Base-by-base conservation (phyloP, 208 protist species). In the Wallacemonas sp. region DNA sequence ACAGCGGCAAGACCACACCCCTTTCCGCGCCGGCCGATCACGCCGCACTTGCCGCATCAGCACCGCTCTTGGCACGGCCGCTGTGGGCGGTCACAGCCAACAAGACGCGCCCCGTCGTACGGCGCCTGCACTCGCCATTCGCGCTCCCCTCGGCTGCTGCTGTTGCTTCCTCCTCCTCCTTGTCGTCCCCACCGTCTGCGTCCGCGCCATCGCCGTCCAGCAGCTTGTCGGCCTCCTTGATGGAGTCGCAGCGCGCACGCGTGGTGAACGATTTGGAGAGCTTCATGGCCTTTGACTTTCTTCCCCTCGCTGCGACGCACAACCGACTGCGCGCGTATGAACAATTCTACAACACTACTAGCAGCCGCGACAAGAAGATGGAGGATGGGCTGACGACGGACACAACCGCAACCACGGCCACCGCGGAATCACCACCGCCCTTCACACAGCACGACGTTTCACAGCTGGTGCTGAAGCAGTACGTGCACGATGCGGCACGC, bases 401-500 rank as follows among this genome's bases (percentile, higher is more conserved):
- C 16, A 47, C 41, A 6, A 47, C 41, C 41, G 12, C 34, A 16
- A 38, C 52, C 52, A 33, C 52, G 5, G 12, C 52, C 26, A 58
- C 29, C 34, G 34, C 34, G n/a, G n/a, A n/a, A n/a, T n/a, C 34
- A 12, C 56, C 32, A 9, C 39, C 16, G 43, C 44, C 54, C 44
- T 60, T 73, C 61, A 32, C 68, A 2, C 9, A 29, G 29, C 11
- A 2, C 12, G 65, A 70, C 23, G 38, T 58, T 3, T 6, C 34
- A 0, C 34, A 17, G 16, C 72, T 88, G 32, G 39, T 92, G 21
- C 27, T 92, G n/a, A 83, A 86, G 8, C 85, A 92, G 38, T 94
- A 90, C 73, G 71, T 90, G 32, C 83, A 94, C 61, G 88, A 94
- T 43, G 72, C 78, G 5, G 80, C 78, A 23, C 85, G 85, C 43